Base-by-base conservation (phyloP, 495 filamentous ascomycete species). In the Chlorociboria aeruginascens region DNA sequence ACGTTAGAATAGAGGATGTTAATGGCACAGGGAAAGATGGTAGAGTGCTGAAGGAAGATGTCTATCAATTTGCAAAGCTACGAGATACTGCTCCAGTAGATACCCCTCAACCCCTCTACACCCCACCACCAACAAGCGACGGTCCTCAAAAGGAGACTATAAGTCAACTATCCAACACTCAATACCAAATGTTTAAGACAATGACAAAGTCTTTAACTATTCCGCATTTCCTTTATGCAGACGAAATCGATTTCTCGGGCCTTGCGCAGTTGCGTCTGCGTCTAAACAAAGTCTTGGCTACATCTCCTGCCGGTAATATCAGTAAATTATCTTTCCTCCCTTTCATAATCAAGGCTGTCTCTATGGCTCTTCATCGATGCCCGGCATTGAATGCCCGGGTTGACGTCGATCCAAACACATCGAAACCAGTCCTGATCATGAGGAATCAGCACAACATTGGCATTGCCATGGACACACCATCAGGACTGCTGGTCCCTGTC, bases 341-440 rank as follows among this genome's bases (percentile, higher is more conserved):
- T n/a, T 96, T 99, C 63, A 77, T 95, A 44, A 77, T 97, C 66
- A 99, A 99, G 66, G 89, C 93, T 8, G 78, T 95, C 10, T 95
- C 89, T 13, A 70, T 94, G 33, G 75, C 90, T 1, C 73, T 99
- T 7, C 68, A 81, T 54, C 72, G 81, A 31, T 87, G 86, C 63
- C 90, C 93, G 6, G 70, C 87, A 17, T 77, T 99, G 46, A 99
- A 99, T 63, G 77, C 90, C 1, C 80, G 82, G 28, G 73, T 97
- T 25, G 86, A 95, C 44, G 48, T 64, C 43, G 66, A 71, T 32
- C 32, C 42, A 13, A 34, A 34, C 7, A 63, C 70, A 7, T 60
- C 67, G 31, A 83, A 83, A 54, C 82, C 86, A 6, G 72, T 72
- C 30, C 71, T 99, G 0, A 68, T 90, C 45, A 76, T 83, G 64